A percentile compares a stretch with the other conserved stretches of the same genome.
phyloP scores from a whole-genome alignment of 331 rosid genomes.

The Dryas integrifolia region DNA sequence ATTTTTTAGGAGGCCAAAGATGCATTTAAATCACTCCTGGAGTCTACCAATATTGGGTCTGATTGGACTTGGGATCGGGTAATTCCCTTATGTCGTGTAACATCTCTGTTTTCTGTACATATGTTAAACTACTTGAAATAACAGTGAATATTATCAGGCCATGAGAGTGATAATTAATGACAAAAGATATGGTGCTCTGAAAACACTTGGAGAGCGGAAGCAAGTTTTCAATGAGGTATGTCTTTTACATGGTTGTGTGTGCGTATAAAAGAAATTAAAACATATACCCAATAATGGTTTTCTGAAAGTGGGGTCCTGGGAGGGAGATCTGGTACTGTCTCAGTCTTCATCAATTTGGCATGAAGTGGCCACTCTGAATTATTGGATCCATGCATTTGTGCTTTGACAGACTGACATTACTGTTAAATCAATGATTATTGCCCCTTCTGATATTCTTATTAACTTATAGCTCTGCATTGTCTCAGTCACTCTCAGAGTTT shows the following conservation, averaged over 20 bases:
- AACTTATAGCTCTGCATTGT: not conserved
- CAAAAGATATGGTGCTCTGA: slow-evolving; percentile 81
- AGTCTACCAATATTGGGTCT: slow-evolving; percentile 78
- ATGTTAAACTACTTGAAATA: slow-evolving; percentile 26
- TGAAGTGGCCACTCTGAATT: not conserved
- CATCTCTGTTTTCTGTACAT: slow-evolving; percentile 6
- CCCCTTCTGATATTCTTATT: not conserved
- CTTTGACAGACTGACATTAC: not conserved
- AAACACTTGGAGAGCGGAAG: slow-evolving; percentile 92
- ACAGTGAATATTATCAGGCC: slow-evolving; percentile 49
- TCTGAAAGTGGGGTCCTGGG: not conserved
- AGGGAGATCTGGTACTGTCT: not conserved
- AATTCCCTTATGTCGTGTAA: slow-evolving; percentile 29
- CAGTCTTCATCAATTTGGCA: not conserved
- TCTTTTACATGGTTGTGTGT: not conserved
- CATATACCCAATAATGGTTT: not conserved
- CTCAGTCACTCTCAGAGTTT: not conserved
- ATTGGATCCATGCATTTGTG: slow-evolving; percentile 1
- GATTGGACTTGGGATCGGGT: slow-evolving; percentile 99
- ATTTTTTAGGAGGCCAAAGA: slow-evolving; percentile 76
- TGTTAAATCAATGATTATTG: not conserved
- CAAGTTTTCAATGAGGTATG: slow-evolving; percentile 91
- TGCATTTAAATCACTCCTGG: slow-evolving; percentile 81
- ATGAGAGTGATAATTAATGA: slow-evolving; percentile 91
- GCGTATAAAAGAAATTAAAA: not conserved